Conservation (phyloP, 805 yeast species). For the Pichia insulana region DNA sequence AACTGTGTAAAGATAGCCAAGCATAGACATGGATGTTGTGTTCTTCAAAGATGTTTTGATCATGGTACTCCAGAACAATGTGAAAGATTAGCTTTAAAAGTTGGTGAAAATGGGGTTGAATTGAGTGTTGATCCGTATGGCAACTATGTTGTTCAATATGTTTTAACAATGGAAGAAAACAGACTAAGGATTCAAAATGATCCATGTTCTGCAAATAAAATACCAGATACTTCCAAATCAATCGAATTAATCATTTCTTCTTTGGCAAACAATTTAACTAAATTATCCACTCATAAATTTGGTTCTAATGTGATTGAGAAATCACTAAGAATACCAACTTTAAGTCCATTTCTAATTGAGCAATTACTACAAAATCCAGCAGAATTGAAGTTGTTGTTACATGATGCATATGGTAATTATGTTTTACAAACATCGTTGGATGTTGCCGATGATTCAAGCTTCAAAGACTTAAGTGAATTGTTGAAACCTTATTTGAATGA, state of each 20-base stretch:
- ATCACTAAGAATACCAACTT: slow-evolving; percentile 38
- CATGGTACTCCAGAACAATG: slow-evolving; percentile 72
- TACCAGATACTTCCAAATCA: slow-evolving; percentile 25
- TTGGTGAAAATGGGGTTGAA: slow-evolving; percentile 59
- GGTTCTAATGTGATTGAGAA: slow-evolving; percentile 56
- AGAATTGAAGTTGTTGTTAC: slow-evolving; percentile 35
- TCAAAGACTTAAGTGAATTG: slow-evolving; percentile 44
- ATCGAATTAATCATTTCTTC: slow-evolving; percentile 23
- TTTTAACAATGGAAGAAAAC: slow-evolving; percentile 38
- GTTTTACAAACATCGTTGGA: slow-evolving; percentile 52
- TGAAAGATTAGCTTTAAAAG: slow-evolving; percentile 51
- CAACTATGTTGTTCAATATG: slow-evolving; percentile 93
- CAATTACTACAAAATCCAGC: slow-evolving; percentile 31
- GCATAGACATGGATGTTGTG: slow-evolving; percentile 97
- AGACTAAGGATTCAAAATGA: slow-evolving; percentile 25
- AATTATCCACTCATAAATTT: slow-evolving; percentile 49
- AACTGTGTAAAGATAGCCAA: slow-evolving; percentile 79
- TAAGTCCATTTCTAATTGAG: slow-evolving; percentile 37
- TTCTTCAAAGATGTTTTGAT: slow-evolving; percentile 88
- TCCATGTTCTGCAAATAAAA: slow-evolving; percentile 15
- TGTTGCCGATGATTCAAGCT: slow-evolving; percentile 43
- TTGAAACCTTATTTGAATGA: slow-evolving; percentile 71
- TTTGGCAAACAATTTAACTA: slow-evolving; percentile 24
- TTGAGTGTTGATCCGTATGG: slow-evolving; percentile 91
- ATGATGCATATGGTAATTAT: slow-evolving; percentile 53